Evolutionary conservation across 148 eudicot genomes (phyloP), one percentile per base, ranked within the genome.

Genomic region (Heliosperma pusillum): DNA sequence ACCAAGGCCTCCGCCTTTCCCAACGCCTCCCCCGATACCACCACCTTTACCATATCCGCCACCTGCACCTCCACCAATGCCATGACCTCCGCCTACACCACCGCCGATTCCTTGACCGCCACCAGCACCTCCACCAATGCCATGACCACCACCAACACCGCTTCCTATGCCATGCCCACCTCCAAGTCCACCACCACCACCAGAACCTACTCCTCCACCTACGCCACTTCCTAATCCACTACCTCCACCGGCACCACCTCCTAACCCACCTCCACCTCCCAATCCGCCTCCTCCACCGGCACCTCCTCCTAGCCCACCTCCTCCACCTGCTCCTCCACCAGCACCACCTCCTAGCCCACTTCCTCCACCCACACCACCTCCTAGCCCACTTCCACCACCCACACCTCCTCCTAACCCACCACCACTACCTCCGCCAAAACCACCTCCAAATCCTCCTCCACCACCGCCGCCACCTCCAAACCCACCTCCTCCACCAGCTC

Each of bases 191-290:
- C 52, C 66, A 10, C 83, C 80, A 3, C 20, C 45, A 11, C 81
- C 84, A 16, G 33, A 21, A 2, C 84, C 84, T 0, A 79, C 79
- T 0, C 79, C 81, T 2, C 82, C 82, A 3, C 82, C 78, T 7
- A 79, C 83, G 4, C 82, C 83, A 0, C 36, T 27, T n/a, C 82
- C 82, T 19, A 36, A n/a, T 0, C 70, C 82, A 15, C 20, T 10
- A 10, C 82, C 82, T 8, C 60, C 55, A 21, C 82, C 82, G 29
- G 30, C 20, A 1, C 82, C 82, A 2, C 61, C 63, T 0, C 80
- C 81, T 16, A 42, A 4, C 0, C 82, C 79, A 22, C 79, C 79
- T 22, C 82, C 82, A 33, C 29, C 0, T 1, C 81, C 81, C 0
- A 55, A 64, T 0, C 82, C 82, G 10, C 25, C 26, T 0, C 83